Conservation (phyloP, 1,284 basidiomycete species). For the Fomitopsis palustris region DNA sequence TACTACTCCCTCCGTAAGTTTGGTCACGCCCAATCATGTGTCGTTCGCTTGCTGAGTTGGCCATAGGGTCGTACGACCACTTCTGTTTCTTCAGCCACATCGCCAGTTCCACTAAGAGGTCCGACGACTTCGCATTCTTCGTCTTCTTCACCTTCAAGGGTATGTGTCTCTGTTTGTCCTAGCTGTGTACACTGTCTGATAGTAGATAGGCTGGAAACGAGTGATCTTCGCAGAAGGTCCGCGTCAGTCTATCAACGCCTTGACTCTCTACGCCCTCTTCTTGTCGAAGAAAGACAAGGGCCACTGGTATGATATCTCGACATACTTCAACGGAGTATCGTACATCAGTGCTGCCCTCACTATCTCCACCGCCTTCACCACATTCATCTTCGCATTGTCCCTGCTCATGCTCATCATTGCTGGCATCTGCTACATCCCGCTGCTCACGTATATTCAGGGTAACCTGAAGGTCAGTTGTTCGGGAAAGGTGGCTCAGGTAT, state of each 20-base stretch:
- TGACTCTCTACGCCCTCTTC: constrained; percentile 91
- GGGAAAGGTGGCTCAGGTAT: too few relatives aligned
- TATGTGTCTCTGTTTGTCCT: constrained; percentile 32
- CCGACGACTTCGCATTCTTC: constrained; percentile 98
- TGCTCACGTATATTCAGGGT: constrained; percentile 93
- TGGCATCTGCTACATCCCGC: constrained; percentile 86
- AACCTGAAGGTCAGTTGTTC: constrained; percentile 76
- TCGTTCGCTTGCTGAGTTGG: background rate
- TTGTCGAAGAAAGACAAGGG: constrained; percentile 68
- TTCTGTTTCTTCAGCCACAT: constrained; percentile 99
- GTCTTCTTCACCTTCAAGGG: constrained; percentile 99
- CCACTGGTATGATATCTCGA: constrained; percentile 63
- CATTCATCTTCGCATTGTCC: constrained; percentile 83
- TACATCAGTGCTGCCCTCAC: constrained; percentile 82
- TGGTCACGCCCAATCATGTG: background rate
- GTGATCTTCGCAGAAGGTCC: constrained; percentile 94
- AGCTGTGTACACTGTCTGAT: background rate
- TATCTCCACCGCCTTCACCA: constrained; percentile 88
- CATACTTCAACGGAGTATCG: constrained; percentile 67
- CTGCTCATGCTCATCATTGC: constrained; percentile 81
- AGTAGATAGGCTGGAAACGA: constrained; percentile 85
- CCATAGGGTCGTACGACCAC: constrained; percentile 86
- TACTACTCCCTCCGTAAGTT: constrained; percentile 89
- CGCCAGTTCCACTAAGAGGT: constrained; percentile 91
- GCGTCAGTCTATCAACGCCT: constrained; percentile 93